Conservation (phyloP, 2,329 filamentous ascomycete genomes). For the Colletotrichum cordylinicola region DNA sequence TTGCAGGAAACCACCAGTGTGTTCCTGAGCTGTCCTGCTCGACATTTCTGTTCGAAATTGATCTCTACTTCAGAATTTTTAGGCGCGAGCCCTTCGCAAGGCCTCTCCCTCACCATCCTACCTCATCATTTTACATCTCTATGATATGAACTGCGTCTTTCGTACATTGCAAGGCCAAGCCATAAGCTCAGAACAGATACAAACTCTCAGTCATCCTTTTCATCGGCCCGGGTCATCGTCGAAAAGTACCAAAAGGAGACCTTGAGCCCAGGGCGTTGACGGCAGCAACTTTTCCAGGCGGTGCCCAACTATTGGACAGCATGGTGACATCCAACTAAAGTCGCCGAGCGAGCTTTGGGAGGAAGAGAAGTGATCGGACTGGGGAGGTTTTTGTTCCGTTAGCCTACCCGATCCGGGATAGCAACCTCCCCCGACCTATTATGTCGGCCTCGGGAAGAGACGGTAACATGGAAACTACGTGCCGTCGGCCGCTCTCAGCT, state of each 20-base stretch:
- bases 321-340: not conserved
- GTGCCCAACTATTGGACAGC: not conserved
- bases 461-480: not conserved
- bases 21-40: not conserved
- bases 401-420: not conserved
- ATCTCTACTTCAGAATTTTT: not conserved
- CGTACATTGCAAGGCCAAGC: not conserved
- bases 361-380: constrained; percentile 1
- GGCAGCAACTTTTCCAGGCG: not conserved
- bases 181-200: not conserved
- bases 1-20: not conserved
- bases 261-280: not conserved
- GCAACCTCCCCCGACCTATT: not conserved
- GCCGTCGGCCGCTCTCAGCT: constrained; percentile 1
- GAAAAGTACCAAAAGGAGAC: not conserved
- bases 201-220: not conserved
- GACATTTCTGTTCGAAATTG: not conserved
- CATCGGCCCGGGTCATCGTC: not conserved
- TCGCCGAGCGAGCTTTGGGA: not conserved
- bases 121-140: not conserved
- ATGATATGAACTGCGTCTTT: not conserved
- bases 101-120: not conserved
- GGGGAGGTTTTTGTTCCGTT: not conserved
- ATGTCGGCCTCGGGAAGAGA: constrained; percentile 4
- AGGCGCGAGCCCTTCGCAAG: not conserved